Evolutionary conservation across 441 rosid genomes (phyloP), one percentile per base, ranked within the genome.

Genomic region (Corymbia calophylla): DNA sequence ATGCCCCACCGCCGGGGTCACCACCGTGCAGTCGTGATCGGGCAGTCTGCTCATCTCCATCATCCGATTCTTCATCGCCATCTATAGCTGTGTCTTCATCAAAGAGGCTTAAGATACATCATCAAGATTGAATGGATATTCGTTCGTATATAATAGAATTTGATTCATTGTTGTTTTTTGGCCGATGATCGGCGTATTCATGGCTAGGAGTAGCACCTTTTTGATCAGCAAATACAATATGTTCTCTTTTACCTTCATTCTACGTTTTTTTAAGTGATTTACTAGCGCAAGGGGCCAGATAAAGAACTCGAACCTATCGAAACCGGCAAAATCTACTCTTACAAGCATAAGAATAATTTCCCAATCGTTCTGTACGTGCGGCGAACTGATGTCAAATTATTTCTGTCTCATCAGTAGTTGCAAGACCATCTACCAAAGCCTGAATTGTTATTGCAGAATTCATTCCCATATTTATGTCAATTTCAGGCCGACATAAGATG

Each of bases 51-150:
- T 44, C 84, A 77, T 77, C 84, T 44, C 35, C 84, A 44, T 77
- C 84, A 14, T 77, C 84, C n/a, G 84, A 77, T 77, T 88, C 89
- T 9, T 87, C 87, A 11, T 18, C 91, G 1, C 70, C 87, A 16
- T 68, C 91, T 23, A 68, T 92, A 23, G n/a, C 91, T 2, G 21
- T 29, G 29, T 7, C 64, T 80, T 31, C 88, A 21, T 53, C 84
- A 0, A 93, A 93, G 90, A 90, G 93, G 90, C 84, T 92, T 31
- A 95, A 90, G 88, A 80, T 90, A 53, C 32, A 32, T 23, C n/a
- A 25, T 6, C 84, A 13, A 77, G 51, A 15, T 77, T 77, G 25
- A 49, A 39, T 81, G 29, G 70, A 62, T 87, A 89, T 88, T 91
- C 58, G 64, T 60, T 68, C 56, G 15, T 23, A 11, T n/a, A 73